phyloP scores from a whole-genome alignment of 768 basidiomycete species.

The Tricholoma matsutake region DNA sequence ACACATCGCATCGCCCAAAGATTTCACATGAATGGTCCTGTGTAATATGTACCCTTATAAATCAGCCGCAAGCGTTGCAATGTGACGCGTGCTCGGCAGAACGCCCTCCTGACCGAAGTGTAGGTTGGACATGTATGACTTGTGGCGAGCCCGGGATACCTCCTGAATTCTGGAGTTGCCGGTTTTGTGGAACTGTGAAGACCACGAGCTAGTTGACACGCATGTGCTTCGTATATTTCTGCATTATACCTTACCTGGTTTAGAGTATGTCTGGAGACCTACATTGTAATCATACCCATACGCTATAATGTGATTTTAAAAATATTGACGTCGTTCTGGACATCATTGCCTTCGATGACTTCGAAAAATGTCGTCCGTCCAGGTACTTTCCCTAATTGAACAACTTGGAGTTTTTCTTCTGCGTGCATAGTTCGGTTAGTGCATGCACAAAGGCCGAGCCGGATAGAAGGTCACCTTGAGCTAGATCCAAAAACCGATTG shows the following conservation, averaged over 20 bases:
- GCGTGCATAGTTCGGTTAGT: constrained; percentile 13
- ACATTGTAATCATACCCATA: constrained; percentile 2
- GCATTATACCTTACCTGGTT: background rate
- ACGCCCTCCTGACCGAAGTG: constrained; percentile 26
- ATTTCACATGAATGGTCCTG: constrained; percentile 46
- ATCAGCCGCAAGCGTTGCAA: constrained; percentile 42
- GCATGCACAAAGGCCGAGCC: background rate
- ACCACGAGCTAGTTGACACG: constrained; percentile 25
- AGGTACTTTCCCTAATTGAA: constrained; percentile 23
- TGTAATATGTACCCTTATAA: constrained; percentile 63
- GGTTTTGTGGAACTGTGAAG: constrained; percentile 69
- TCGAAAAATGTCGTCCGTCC: constrained; percentile 21
- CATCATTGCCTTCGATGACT: constrained; percentile 30
- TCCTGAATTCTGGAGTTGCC: constrained; percentile 72
- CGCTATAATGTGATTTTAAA: constrained; percentile 35
- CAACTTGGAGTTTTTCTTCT: constrained; percentile 18
- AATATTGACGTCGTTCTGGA: constrained; percentile 40
- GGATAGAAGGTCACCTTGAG: constrained; percentile 24
- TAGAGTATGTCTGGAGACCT: background rate
- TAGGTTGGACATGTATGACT: constrained; percentile 61
- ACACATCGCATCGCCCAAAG: constrained; percentile 3
- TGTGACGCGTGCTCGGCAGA: constrained; percentile 58
- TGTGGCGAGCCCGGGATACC: constrained; percentile 65
- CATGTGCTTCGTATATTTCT: background rate
- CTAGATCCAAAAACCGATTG: constrained; percentile 37